Conservation (phyloP, 2,329 filamentous ascomycete genomes). For the Exserohilum turcica region DNA sequence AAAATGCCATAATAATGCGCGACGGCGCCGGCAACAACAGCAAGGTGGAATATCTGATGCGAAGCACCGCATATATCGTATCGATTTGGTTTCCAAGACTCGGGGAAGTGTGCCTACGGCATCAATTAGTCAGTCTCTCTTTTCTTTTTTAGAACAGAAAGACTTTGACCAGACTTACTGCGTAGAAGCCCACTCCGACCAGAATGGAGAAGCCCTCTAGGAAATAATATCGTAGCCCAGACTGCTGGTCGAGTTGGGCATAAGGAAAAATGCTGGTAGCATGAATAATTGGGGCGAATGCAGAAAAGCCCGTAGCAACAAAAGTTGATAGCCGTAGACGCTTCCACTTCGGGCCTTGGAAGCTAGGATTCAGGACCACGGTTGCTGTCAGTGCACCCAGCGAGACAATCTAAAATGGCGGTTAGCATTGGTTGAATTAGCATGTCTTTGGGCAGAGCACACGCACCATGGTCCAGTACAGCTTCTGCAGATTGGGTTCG, state of each 20-base stretch:
- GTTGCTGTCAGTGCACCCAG: slow-evolving; percentile 70
- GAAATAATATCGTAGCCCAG: slow-evolving; percentile 53
- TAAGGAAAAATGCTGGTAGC: slow-evolving; percentile 63
- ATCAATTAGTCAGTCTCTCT: slow-evolving; percentile 38
- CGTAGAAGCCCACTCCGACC: slow-evolving; percentile 78
- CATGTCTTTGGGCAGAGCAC: background rate
- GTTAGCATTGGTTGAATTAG: background rate
- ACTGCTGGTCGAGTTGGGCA: slow-evolving; percentile 66
- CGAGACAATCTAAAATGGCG: background rate
- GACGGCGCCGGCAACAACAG: slow-evolving; percentile 77
- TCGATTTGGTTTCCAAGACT: slow-evolving; percentile 72
- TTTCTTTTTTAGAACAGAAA: slow-evolving; percentile 61
- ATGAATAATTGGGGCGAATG: slow-evolving; percentile 80
- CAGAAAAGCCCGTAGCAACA: slow-evolving; percentile 81
- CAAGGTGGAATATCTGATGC: slow-evolving; percentile 91
- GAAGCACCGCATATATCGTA: slow-evolving; percentile 87
- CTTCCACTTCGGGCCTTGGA: slow-evolving; percentile 80
- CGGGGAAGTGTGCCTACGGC: slow-evolving; percentile 70
- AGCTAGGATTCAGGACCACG: slow-evolving; percentile 79
- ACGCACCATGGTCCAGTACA: slow-evolving; percentile 50
- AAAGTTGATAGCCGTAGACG: slow-evolving; percentile 88
- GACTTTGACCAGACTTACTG: no score
- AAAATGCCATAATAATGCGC: slow-evolving; percentile 6
- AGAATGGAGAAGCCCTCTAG: slow-evolving; percentile 45
- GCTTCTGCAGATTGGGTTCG: slow-evolving; percentile 33